Base-by-base conservation (phyloP, 495 filamentous ascomycete genomes). In the Neurospora sublineolata region DNA sequence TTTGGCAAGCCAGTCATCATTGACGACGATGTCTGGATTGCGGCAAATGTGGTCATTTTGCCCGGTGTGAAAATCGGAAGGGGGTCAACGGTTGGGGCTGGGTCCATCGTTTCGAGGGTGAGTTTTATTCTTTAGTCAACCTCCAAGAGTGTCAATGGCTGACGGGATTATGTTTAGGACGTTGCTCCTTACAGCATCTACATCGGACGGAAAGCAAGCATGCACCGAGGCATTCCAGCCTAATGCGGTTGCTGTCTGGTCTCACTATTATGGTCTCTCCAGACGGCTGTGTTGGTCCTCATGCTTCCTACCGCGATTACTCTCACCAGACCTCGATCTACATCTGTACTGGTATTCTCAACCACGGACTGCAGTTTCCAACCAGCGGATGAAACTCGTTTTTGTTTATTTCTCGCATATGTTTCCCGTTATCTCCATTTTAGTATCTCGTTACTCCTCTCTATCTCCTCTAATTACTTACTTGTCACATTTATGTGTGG, bases 21-120 rank as follows among this genome's bases (percentile, higher is more conserved):
- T 73, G 93, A 92, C 74, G 92, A 94, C 69, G 93, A 97, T 75
- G 94, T 92, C 74, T 94, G 91, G 87, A 90, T 97, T 75, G 80
- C 75, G 5, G 81, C 80, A 44, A 81, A 81, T 69, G 92, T 90
- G 37, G 93, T 90, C 18, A 94, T 99, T 74, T 85, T 94, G 73
- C 90, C 92, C 2, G 94, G 94, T 2, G 88, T 95, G 41, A 91
- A 82, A 58, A 91, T 97, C 73, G 92, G 93, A 7, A 90, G 86
- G 73, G 94, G 94, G 4, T 87, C 86, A 20, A 91, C 91, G 0
- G 86, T 97, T 70, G 94, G 93, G 12, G 93, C 94, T 16, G 94
- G 92, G 1, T 93, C 91, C 76, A 89, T 97, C 60, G 94, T 97
- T 16, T 94, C 92, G 0, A 94, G 90, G 85, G 93, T 94, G 84